These are phyloP conservation scores for Aspergillus hortae DNA, from an alignment of 2,329 filamentous ascomycete genomes.

Conservation along the genomic window DNA sequence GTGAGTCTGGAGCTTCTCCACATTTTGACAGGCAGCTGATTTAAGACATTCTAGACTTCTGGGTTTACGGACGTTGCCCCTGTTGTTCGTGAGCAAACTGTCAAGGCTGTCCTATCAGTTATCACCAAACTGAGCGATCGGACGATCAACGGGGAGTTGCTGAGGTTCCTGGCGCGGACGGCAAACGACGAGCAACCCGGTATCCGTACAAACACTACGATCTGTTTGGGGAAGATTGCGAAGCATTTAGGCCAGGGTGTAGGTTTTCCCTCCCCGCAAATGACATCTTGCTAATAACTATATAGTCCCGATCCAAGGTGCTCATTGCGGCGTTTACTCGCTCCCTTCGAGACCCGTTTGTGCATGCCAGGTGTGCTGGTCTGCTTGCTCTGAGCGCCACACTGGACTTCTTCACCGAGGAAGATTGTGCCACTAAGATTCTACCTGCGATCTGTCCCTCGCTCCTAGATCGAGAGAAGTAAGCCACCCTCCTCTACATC, in stretches of 20 bases:
- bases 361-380: slow-evolving; percentile 87
- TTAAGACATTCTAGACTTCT: slow-evolving; percentile 58
- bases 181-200: slow-evolving; percentile 97
- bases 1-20: slow-evolving; percentile 45
- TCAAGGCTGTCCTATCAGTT: slow-evolving; percentile 87
- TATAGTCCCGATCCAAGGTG: slow-evolving; percentile 76
- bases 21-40: not conserved
- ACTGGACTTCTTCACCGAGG: slow-evolving; percentile 78
- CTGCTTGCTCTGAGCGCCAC: slow-evolving; percentile 84
- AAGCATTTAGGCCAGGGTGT: slow-evolving; percentile 71
- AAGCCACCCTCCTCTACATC: slow-evolving; percentile 10
- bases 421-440: slow-evolving; percentile 81
- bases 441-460: slow-evolving; percentile 79
- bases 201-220: slow-evolving; percentile 96
- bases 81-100: slow-evolving; percentile 88
- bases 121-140: slow-evolving; percentile 88
- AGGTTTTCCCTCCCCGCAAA: slow-evolving; percentile 13
- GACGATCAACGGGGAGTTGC: slow-evolving; percentile 86
- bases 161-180: slow-evolving; percentile 88
- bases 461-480: slow-evolving; percentile 91
- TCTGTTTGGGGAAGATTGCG: slow-evolving; percentile 93
- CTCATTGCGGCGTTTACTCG: slow-evolving; percentile 88
- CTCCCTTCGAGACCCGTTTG: slow-evolving; percentile 86
- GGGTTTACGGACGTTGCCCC: slow-evolving; percentile 92
- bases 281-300: slow-evolving; percentile 21